These are phyloP conservation scores for Dalechampia spathulata DNA, from an alignment of 441 rosid genomes.

Conservation along the genomic window DNA sequence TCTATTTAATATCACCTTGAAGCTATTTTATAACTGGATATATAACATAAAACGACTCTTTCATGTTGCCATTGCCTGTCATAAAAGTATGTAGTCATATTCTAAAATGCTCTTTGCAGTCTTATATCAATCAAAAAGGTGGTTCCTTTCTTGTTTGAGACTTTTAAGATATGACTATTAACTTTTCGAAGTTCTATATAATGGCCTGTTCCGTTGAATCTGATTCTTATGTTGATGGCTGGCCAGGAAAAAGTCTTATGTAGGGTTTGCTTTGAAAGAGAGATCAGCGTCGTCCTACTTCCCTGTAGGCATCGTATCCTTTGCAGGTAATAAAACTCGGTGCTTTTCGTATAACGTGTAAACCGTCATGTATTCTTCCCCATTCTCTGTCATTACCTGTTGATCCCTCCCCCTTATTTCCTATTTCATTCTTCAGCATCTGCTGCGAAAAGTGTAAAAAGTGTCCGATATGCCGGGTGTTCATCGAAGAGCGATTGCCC, in stretches of 20 bases:
- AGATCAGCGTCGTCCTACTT: constrained; percentile 80
- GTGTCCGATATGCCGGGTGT: constrained; percentile 83
- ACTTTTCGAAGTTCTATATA: neutral
- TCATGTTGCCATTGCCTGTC: too few relatives aligned
- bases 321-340: constrained; percentile 55
- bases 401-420: constrained; percentile 5
- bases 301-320: constrained; percentile 92
- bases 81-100: too few relatives aligned
- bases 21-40: too few relatives aligned
- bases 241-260: constrained; percentile 90
- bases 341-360: neutral
- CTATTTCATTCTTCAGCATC: constrained; percentile 45
- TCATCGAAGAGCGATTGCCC: constrained; percentile 66
- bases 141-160: too few relatives aligned
- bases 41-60: too few relatives aligned
- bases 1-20: too few relatives aligned
- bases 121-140: too few relatives aligned
- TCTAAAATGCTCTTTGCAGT: neutral
- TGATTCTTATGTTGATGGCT: neutral
- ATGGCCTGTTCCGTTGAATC: neutral
- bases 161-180: neutral
- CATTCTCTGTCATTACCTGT: constrained; percentile 8
- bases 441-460: constrained; percentile 87
- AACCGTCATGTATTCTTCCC: too few relatives aligned
- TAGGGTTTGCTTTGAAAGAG: constrained; percentile 88